Evolutionary conservation across 2,329 filamentous ascomycete species (phyloP), one percentile per base, ranked within the genome.

Genomic region (Xylaria sp.): DNA sequence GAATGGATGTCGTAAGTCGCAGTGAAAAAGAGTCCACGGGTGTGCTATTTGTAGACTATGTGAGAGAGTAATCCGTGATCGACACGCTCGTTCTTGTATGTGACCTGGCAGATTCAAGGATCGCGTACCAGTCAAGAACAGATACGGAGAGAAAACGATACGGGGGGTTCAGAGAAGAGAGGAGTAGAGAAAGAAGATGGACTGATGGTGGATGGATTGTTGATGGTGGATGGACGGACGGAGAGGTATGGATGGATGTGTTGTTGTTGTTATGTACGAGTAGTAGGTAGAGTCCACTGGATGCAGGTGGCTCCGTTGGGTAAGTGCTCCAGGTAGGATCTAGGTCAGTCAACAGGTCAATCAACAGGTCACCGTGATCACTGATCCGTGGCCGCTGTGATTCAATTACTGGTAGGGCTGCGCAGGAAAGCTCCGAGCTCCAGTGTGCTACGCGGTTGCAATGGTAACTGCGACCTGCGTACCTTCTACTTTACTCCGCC

Each of bases 131-230:
- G 48, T 16, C n/a, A 30, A 42, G 18, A 48, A 47, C 16, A 10
- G 35, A 53, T 4, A 30, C 4, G 10, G 10, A 11, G n/a, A 23
- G 37, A 42, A 8, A 23, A 6, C 51, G 54, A 54, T 42, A 59
- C 47, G 19, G 58, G 8, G 44, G 23, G n/a, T 54, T 34, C 16
- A 19, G 50, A 52, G 19, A 60, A 50, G 52, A 46, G 5, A n/a
- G 9, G 5, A 6, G 13, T 46, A 46, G 11, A 42, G 11, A 52
- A 47, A 55, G 54, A 58, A 58, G 23, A 53, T 56, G 60, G 55
- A 57, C 34, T 37, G 59, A 9, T 13, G 37, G 16, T 18, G 23
- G 23, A 13, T 44, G 16, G 48, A 10, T 30, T 52, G 47, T 50
- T n/a, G 18, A 9, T 42, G 42, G 23, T 34, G 52, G 7, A 30